Evolutionary conservation across 192 early-diverging fungal species (phyloP).

Genomic region (Backusella parvicylindrica): DNA sequence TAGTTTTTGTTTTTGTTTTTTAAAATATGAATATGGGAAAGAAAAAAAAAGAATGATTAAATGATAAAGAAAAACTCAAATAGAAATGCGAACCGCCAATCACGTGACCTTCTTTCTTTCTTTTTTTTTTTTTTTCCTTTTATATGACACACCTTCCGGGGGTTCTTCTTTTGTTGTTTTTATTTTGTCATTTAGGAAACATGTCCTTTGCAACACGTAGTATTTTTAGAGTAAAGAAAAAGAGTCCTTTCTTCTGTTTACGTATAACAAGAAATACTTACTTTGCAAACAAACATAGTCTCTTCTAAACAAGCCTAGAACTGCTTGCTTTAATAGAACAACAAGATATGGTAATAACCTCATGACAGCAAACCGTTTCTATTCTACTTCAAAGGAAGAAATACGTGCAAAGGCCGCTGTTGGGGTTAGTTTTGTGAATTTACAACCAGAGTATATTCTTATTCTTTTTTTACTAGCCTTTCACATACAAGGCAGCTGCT

Average conservation of each 20-base stretch:
- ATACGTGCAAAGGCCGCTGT: not conserved
- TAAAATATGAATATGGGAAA: not conserved
- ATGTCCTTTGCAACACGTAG: not conserved
- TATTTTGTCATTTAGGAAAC: not conserved
- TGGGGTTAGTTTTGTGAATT: not conserved
- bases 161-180: not conserved
- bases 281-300: not conserved
- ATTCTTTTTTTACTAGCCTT: slow-evolving; percentile 20
- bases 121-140: not conserved
- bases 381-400: not conserved
- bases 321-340: not conserved
- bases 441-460: not conserved
- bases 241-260: not conserved
- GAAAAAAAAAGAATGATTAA: not conserved
- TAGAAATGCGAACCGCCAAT: not conserved
- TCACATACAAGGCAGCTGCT: slow-evolving; percentile 44
- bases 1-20: not conserved
- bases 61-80: not conserved
- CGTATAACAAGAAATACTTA: not conserved
- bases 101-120: not conserved
- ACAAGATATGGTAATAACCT: not conserved
- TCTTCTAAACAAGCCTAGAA: not conserved
- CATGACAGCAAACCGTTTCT: not conserved
- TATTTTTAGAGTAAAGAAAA: not conserved
- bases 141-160: not conserved